Base-by-base conservation (phyloP, 495 filamentous ascomycete genomes). In the Lophium mytilinum region DNA sequence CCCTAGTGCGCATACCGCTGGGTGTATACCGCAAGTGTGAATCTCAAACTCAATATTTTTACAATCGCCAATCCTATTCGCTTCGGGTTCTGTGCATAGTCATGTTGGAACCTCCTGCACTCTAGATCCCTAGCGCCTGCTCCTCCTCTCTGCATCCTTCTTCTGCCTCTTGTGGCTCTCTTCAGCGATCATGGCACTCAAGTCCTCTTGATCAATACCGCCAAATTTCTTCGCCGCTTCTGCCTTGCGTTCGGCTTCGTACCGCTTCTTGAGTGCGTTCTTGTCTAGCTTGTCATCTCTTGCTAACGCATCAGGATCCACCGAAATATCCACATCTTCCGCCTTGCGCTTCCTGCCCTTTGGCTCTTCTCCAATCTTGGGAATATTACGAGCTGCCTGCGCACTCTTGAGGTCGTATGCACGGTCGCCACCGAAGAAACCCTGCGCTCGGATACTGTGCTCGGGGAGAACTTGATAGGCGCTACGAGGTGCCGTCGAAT, bases 101-200 rank as follows among this genome's bases (percentile, higher is more conserved):
- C 18, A 24, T 21, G 10, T n/a, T 10, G 35, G 10, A 41, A 10
- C 51, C 47, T 24, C 17, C 7, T 9, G 45, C 45, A 12, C 18
- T n/a, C 8, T 18, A 24, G 33, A 45, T 1, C 21, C 15, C 45
- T 48, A 79, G 39, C 76, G 71, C 66, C 74, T 78, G 17, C 72
- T 74, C 52, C 78, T 75, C 69, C 78, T 81, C 70, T 94, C 88
- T 69, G 91, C 87, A 59, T 96, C 90, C 60, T 84, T 78, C 76
- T 89, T 90, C 68, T 88, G 76, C 70, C 90, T 77, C 75, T 96
- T 96, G 54, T 89, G 80, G 68, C 84, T 90, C 72, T 97, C 93
- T 60, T 86, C 84, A 35, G 89, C 90, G 76, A 97, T 96, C 92
- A 98, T 96, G 66, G 95, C 87, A 68, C 85, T 94, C 48, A 98